phyloP scores from a whole-genome alignment of 2,329 filamentous ascomycete genomes.

The Sphaerulina vaccinii region DNA sequence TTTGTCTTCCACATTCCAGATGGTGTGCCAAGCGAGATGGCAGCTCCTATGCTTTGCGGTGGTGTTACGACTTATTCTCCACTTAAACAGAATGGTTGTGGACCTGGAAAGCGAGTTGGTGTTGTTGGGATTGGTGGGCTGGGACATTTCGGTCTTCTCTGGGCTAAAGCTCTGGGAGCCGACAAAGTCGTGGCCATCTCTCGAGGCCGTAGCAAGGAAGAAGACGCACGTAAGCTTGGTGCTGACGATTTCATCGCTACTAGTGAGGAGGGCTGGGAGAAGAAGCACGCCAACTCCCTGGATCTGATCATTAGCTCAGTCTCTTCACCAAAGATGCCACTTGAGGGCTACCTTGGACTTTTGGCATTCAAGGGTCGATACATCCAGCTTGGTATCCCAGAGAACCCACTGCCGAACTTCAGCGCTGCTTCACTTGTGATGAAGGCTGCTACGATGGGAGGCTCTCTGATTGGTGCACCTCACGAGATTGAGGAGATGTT shows the following conservation, averaged over 20 bases:
- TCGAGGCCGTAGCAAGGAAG: slow-evolving; percentile 57
- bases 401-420: slow-evolving; percentile 55
- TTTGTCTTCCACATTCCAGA: slow-evolving; percentile 60
- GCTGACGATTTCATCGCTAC: slow-evolving; percentile 59
- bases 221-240: slow-evolving; percentile 61
- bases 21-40: slow-evolving; percentile 48
- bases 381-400: slow-evolving; percentile 65
- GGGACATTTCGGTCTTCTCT: slow-evolving; percentile 66
- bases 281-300: slow-evolving; percentile 51
- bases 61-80: slow-evolving; percentile 73
- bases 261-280: slow-evolving; percentile 57
- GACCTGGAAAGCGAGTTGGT: slow-evolving; percentile 68
- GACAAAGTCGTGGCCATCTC: slow-evolving; percentile 67
- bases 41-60: slow-evolving; percentile 72
- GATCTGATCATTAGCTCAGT: slow-evolving; percentile 61
- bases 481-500: slow-evolving; percentile 62
- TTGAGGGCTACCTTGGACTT: slow-evolving; percentile 56
- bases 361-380: slow-evolving; percentile 59
- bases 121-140: slow-evolving; percentile 66
- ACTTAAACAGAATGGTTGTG: slow-evolving; percentile 63
- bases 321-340: slow-evolving; percentile 61
- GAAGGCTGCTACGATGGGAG: slow-evolving; percentile 51
- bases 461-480: slow-evolving; percentile 52
- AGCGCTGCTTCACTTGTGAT: slow-evolving; percentile 58
- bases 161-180: slow-evolving; percentile 66